These are phyloP conservation scores for Malassezia sympodialis DNA, from an alignment of 1,284 basidiomycete genomes.

Conservation along the genomic window DNA sequence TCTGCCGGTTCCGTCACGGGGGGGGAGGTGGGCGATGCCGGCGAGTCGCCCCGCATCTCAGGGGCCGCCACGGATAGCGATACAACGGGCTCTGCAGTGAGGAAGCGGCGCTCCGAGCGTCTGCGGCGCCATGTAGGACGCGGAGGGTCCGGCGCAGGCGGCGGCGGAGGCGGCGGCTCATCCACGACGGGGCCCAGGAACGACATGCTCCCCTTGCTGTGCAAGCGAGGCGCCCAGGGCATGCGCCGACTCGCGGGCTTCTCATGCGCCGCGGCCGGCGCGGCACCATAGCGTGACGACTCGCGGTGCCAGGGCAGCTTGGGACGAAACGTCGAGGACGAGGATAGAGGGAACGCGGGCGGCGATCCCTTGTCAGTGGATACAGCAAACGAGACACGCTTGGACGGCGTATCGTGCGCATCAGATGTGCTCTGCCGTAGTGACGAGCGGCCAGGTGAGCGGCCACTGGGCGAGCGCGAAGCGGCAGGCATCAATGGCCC, in stretches of 20 bases:
- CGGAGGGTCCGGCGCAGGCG: neutral
- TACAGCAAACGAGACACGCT: slow-evolving; percentile 13
- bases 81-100: neutral
- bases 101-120: neutral
- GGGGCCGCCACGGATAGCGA: slow-evolving; percentile 7
- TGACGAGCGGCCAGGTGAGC: slow-evolving; percentile 3
- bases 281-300: neutral
- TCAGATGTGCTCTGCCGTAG: neutral
- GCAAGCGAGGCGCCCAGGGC: neutral
- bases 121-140: neutral
- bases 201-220: neutral
- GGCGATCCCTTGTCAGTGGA: neutral
- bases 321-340: neutral
- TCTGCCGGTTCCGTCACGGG: neutral
- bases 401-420: neutral
- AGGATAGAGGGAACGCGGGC: neutral
- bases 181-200: neutral
- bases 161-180: neutral
- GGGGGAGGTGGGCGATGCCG: neutral
- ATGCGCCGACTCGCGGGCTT: neutral
- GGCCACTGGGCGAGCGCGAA: neutral
- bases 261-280: neutral
- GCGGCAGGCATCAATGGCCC: neutral
- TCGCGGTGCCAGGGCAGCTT: neutral
- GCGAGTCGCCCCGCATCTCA: neutral